phyloP scores from a whole-genome alignment of 371 early-diverging fungal species.

The Batkoa obscura region DNA sequence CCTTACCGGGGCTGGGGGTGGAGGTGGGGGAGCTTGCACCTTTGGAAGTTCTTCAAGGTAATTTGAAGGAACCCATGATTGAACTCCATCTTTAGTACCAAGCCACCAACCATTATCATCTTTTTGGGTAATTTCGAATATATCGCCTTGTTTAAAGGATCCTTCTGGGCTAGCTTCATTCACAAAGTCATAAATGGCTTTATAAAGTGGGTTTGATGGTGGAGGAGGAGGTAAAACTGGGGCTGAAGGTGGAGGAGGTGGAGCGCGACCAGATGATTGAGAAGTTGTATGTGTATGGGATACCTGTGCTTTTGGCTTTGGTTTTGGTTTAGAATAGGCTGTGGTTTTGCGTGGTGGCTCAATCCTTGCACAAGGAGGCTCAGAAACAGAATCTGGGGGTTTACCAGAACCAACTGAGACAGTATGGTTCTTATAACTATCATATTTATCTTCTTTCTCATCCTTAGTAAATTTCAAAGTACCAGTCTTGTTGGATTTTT shows the following conservation, averaged over 20 bases:
- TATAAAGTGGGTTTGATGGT: conserved; percentile 32
- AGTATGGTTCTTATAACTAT: conserved; percentile 54
- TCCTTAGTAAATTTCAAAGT: conserved; percentile 62
- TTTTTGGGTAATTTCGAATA: conserved; percentile 55
- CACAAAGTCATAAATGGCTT: conserved; percentile 53
- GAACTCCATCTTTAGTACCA: conserved; percentile 38
- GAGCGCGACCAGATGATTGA: conserved; percentile 9
- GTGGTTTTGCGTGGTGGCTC: conserved; percentile 12
- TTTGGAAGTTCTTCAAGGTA: conserved; percentile 39
- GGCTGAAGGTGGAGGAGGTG: conserved; percentile 8
- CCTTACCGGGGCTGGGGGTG: conserved; percentile 22
- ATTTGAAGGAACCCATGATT: conserved; percentile 75
- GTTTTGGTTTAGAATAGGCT: conserved; percentile 9
- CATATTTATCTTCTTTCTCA: conserved; percentile 29
- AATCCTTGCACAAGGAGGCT: conserved; percentile 35
- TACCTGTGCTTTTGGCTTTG: conserved; percentile 8
- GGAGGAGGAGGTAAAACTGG: conserved; percentile 36
- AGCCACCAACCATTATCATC: conserved; percentile 79
- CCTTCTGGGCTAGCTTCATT: conserved; percentile 44
- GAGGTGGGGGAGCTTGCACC: conserved; percentile 29
- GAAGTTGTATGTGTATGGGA: conserved; percentile 6
- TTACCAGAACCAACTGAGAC: conserved; percentile 47
- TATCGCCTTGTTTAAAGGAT: conserved; percentile 39
- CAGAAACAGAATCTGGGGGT: conserved; percentile 29
- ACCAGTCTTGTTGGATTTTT: conserved; percentile 54